These are phyloP conservation scores for Neonectria ditissima DNA, from an alignment of 2,329 filamentous ascomycete species.

Conservation along the genomic window DNA sequence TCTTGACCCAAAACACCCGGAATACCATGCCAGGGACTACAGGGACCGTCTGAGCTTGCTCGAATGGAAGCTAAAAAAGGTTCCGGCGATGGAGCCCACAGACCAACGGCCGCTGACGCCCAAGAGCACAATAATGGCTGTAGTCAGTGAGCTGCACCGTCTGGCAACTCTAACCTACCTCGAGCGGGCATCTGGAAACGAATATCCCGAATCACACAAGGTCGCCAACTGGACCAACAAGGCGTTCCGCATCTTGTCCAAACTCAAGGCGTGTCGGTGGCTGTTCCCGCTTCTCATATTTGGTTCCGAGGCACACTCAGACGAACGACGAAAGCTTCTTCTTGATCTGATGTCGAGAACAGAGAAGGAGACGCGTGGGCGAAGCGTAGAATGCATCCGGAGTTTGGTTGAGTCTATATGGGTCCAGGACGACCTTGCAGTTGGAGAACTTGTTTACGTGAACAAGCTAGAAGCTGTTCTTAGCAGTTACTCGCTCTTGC, in stretches of 20 bases:
- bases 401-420: not conserved
- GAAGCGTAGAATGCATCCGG: not conserved
- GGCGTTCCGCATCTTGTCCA: constrained; percentile 3
- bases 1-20: not conserved
- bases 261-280: constrained; percentile 4
- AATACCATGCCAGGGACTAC: not conserved
- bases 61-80: not conserved
- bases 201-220: not conserved
- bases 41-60: not conserved
- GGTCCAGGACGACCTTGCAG: not conserved
- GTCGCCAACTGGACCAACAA: not conserved
- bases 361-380: constrained; percentile 2
- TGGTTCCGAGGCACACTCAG: constrained; percentile 11
- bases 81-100: not conserved
- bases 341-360: constrained; percentile 11
- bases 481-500: not conserved
- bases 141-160: not conserved
- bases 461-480: not conserved
- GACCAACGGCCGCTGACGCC: not conserved
- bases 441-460: not conserved
- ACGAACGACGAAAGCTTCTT: constrained; percentile 8
- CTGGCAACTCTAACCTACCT: not conserved
- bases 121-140: not conserved
- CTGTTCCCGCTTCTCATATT: constrained; percentile 18
- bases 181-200: not conserved